A percentile compares a stretch with the other conserved stretches of the same genome.
phyloP scores from a whole-genome alignment of 257 asterid species.

The Nyctanthes arbortristis region DNA sequence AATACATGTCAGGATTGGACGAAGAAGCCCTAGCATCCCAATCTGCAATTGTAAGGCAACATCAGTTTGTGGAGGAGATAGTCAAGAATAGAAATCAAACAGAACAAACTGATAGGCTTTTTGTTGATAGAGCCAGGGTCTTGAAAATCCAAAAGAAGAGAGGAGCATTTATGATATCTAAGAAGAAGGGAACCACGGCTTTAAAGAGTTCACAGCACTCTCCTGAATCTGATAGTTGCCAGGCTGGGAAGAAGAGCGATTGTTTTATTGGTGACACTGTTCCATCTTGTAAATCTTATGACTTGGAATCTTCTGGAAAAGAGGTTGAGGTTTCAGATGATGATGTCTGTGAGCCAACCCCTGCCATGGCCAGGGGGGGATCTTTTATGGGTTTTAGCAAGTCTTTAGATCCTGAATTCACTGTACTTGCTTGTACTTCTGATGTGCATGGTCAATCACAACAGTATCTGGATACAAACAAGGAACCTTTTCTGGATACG shows the following conservation, averaged over 20 bases:
- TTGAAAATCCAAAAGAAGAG: slow-evolving; percentile 37
- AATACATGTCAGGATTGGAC: slow-evolving; percentile 33
- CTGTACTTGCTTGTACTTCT: slow-evolving; percentile 34
- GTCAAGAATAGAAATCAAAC: slow-evolving; percentile 22
- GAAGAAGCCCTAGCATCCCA: slow-evolving; percentile 38
- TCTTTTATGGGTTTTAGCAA: slow-evolving; percentile 41
- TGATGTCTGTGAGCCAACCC: slow-evolving; percentile 32
- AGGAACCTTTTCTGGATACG: slow-evolving; percentile 36
- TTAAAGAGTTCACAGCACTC: slow-evolving; percentile 31
- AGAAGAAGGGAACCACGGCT: slow-evolving; percentile 33
- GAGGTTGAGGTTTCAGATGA: slow-evolving; percentile 31
- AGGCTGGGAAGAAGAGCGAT: slow-evolving; percentile 26
- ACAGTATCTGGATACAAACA: slow-evolving; percentile 30
- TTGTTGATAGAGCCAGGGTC: slow-evolving; percentile 30
- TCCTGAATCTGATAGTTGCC: slow-evolving; percentile 33
- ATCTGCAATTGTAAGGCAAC: slow-evolving; percentile 29
- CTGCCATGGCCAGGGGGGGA: slow-evolving; percentile 34
- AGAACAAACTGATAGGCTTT: slow-evolving; percentile 29
- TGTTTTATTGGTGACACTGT: slow-evolving; percentile 27
- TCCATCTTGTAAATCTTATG: slow-evolving; percentile 33
- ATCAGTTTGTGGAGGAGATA: slow-evolving; percentile 26
- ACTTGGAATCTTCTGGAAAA: slow-evolving; percentile 19
- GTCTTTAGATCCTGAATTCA: slow-evolving; percentile 40
- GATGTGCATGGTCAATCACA: slow-evolving; percentile 35
- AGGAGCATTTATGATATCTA: slow-evolving; percentile 22